phyloP scores from a whole-genome alignment of 2,329 filamentous ascomycete species.

The Septoria linicola region DNA sequence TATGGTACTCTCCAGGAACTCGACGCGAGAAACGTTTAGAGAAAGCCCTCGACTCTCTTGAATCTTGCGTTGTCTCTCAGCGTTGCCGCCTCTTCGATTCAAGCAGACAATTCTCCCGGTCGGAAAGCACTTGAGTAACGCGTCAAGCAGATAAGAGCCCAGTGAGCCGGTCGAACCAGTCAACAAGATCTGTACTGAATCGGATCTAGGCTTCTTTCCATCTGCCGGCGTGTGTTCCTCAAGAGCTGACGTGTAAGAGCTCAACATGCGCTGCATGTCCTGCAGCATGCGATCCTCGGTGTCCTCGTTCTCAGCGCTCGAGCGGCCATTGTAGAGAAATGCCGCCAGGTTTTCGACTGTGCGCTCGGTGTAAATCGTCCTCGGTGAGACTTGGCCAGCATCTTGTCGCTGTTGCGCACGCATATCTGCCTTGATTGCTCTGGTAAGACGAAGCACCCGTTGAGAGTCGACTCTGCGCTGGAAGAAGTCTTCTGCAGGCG shows the following conservation, averaged over 20 bases:
- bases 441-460: conserved; percentile 17
- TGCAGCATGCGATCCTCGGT: neutral
- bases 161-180: conserved; percentile 41
- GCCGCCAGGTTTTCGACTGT: neutral
- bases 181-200: conserved; percentile 24
- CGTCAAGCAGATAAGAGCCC: conserved; percentile 38
- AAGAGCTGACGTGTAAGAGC: neutral
- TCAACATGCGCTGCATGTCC: neutral
- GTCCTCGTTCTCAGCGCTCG: neutral
- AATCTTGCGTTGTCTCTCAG: neutral
- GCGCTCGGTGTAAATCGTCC: neutral
- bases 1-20: conserved; percentile 29
- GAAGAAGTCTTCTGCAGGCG: neutral
- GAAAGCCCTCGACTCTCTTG: neutral
- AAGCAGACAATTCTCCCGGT: conserved; percentile 36
- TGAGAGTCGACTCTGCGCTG: conserved; percentile 1
- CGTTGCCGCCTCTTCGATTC: conserved; percentile 26
- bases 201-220: neutral
- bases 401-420: neutral
- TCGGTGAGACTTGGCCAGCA: neutral
- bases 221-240: neutral
- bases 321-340: neutral
- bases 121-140: conserved; percentile 28
- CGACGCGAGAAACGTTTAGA: conserved; percentile 11
- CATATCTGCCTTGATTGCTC: neutral